phyloP scores from a whole-genome alignment of 257 asterid species.

The Petunia secreta region DNA sequence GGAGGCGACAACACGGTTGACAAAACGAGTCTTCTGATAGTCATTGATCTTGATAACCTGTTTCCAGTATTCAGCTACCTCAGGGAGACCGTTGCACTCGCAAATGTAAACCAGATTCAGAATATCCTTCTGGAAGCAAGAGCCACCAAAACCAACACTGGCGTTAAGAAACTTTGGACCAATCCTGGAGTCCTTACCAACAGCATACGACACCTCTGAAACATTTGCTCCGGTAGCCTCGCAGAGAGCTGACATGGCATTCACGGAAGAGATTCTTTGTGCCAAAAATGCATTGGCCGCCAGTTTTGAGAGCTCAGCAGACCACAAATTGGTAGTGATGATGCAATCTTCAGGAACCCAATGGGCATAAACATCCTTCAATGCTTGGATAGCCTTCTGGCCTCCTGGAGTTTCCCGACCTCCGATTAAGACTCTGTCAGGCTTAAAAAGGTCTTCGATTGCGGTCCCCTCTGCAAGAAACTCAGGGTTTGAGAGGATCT shows the following conservation, averaged over 20 bases:
- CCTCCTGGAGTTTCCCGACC: slow-evolving; percentile 29
- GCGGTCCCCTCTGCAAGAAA: slow-evolving; percentile 60
- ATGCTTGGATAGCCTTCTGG: slow-evolving; percentile 23
- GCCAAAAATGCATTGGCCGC: slow-evolving; percentile 30
- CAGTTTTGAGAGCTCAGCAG: slow-evolving; percentile 29
- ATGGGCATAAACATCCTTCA: slow-evolving; percentile 28
- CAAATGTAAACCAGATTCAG: slow-evolving; percentile 28
- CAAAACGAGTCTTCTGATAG: slow-evolving; percentile 22
- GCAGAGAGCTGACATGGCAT: slow-evolving; percentile 30
- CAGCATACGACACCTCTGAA: slow-evolving; percentile 24
- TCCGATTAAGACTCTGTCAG: slow-evolving; percentile 28
- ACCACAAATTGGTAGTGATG: slow-evolving; percentile 29
- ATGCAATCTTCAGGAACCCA: slow-evolving; percentile 25
- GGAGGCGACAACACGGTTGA: slow-evolving; percentile 22
- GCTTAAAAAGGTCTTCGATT: slow-evolving; percentile 26
- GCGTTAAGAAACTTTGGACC: slow-evolving; percentile 26
- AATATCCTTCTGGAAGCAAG: slow-evolving; percentile 30
- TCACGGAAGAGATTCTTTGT: slow-evolving; percentile 28
- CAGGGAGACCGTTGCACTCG: slow-evolving; percentile 23
- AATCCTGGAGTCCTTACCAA: slow-evolving; percentile 29
- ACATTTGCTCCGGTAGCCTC: slow-evolving; percentile 32
- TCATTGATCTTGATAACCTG: slow-evolving; percentile 28
- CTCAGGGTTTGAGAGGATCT: slow-evolving; percentile 63
- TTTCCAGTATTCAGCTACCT: slow-evolving; percentile 25
- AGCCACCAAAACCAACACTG: slow-evolving; percentile 25